Evolutionary conservation across 2,329 filamentous ascomycete species (phyloP).

Genomic region (Aureobasidium pullulans): DNA sequence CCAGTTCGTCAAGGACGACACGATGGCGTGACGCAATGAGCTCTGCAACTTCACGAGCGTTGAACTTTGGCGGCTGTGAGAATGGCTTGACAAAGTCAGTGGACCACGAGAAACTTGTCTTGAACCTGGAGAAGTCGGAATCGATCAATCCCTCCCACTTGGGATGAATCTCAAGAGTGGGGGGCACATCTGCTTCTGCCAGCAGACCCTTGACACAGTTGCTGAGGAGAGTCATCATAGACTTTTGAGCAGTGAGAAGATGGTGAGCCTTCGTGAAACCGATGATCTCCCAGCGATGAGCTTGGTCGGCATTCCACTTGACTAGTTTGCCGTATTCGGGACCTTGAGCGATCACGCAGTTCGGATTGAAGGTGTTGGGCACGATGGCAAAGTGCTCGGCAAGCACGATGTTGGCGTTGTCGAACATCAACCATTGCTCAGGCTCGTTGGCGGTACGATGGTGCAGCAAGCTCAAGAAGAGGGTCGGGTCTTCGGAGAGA

Average conservation of each 20-base stretch:
- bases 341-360: too few relatives aligned
- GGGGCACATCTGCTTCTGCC: not conserved
- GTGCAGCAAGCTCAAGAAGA: too few relatives aligned
- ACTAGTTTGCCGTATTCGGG: too few relatives aligned
- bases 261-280: constrained; percentile 14
- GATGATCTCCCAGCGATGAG: not conserved
- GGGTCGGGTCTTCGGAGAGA: too few relatives aligned
- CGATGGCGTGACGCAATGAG: not conserved
- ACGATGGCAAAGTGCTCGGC: too few relatives aligned
- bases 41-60: not conserved
- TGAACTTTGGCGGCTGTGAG: not conserved
- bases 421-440: too few relatives aligned
- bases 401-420: too few relatives aligned
- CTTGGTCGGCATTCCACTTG: too few relatives aligned
- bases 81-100: not conserved
- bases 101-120: not conserved
- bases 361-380: too few relatives aligned
- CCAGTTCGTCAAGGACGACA: not conserved
- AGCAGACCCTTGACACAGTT: not conserved
- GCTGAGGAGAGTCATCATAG: not conserved
- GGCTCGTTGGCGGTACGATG: too few relatives aligned
- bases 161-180: not conserved
- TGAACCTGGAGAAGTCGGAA: not conserved
- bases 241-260: not conserved
- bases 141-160: not conserved